Base-by-base conservation (phyloP, 2,329 filamentous ascomycete genomes). In the Neophaeococcomyces aloes region DNA sequence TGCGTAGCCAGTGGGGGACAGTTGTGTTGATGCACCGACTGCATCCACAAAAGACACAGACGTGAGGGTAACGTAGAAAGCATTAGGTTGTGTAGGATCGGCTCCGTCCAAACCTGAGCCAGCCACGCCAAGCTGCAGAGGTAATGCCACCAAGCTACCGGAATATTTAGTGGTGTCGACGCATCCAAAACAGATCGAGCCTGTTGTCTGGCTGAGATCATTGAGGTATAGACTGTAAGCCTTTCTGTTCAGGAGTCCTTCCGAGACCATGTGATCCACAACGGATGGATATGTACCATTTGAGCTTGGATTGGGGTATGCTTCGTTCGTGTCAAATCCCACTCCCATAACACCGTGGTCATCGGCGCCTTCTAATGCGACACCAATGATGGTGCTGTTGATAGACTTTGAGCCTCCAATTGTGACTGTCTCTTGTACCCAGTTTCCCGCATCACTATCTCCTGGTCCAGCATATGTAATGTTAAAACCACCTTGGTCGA, bases 181-280 rank as follows among this genome's bases (percentile, higher is more conserved):
- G 19, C 83, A 83, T 21, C 83, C 83, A 53, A 88, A 87, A 2
- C 87, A 65, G 42, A 88, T 77, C 46, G 67, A 79, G 6, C 51
- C 51, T 4, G 38, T 48, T 11, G 36, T 48, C 10, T 47, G 33
- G 19, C 49, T 41, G 18, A 47, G 38, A 29, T 49, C 46, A 19
- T 54, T 49, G 32, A 54, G 45, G 37, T 49, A 54, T 17, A 54
- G 38, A 29, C 45, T 48, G 45, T 50, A 54, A 27, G 49, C 51
- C 29, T 45, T 46, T 11, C 43, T 39, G 18, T 48, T 38, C 29
- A 52, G 52, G 29, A 48, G 42, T 14, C 46, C 46, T 10, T 48
- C n/a, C 18, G 38, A 39, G 25, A 45, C 37, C 44, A 53, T 44
- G 18, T 48, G 46, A 38, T 53, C 49, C 36, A 52, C 34, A 7